Evolutionary conservation across 495 filamentous ascomycete genomes (phyloP), one percentile per base, ranked within the genome.

Genomic region (Lophiotrema nucula): DNA sequence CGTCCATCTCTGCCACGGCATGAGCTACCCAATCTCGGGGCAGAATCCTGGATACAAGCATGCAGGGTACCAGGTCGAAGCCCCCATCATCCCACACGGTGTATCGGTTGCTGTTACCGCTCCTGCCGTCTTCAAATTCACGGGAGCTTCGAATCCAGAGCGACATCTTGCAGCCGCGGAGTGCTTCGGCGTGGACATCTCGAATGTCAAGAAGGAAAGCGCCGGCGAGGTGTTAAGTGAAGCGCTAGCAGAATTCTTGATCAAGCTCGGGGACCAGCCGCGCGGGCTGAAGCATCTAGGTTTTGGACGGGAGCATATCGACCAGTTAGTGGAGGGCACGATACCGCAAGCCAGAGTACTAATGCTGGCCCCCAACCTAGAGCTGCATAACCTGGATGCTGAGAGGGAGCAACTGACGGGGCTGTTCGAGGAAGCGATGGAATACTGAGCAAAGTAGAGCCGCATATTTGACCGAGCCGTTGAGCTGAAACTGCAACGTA

Each of bases 1-100:
- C 33, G 93, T 98, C 1, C 93, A 98, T 74, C 77, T 98, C 4
- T 98, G 93, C 74, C 93, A 98, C 68, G 93, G 92, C 53, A 96
- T 97, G 91, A 88, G 83, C 33, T 98, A 98, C 70, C 92, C 92
- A 4, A 93, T 97, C 63, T 92, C 89, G 22, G 86, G 89, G 33
- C 90, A 95, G 69, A 97, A 97, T 67, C 90, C 89, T 0, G 88
- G 85, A 5, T 96, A 97, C 70, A 83, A 83, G 66, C 93, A 98
- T 66, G 69, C 77, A 1, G 95, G 93, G 10, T 98, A 98, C 71
- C 72, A 83, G 0, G 83, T 92, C 15, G 70, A 78, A 15, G 60
- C 76, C 47, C 82, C 90, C 1, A 88, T 98, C 60, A 97, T 97
- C 67, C 92, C 93, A 0, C 95, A 97, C 74, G 95, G 95, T 21